Evolutionary conservation across 2,329 filamentous ascomycete species (phyloP).

Genomic region (Colletotrichum cordylinicola): DNA sequence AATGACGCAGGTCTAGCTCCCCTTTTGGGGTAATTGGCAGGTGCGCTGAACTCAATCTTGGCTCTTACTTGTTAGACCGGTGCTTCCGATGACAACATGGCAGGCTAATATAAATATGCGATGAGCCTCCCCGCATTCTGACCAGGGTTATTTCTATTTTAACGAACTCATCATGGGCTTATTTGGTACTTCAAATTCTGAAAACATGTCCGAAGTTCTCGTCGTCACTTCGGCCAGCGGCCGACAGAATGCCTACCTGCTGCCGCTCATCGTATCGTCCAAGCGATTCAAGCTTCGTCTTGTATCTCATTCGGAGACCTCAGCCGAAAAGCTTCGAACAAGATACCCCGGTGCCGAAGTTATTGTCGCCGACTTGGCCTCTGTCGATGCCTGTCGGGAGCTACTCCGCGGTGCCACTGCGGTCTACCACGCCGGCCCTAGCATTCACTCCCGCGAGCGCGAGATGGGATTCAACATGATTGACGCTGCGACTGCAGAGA

Average conservation of each 20-base stretch:
- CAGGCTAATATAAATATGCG: background rate
- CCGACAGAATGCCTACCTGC: background rate
- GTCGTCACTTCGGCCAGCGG: background rate
- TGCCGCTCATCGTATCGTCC: background rate
- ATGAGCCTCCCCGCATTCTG: background rate
- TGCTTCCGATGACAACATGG: background rate
- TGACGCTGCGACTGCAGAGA: background rate
- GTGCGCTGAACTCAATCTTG: background rate
- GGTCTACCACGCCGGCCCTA: background rate
- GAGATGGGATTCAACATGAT: conserved; percentile 4
- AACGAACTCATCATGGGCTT: background rate
- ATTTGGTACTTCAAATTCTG: background rate
- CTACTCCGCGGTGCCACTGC: background rate
- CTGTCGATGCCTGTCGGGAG: background rate
- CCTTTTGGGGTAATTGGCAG: background rate
- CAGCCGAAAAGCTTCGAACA: background rate
- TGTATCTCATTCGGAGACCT: background rate
- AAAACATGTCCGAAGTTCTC: background rate
- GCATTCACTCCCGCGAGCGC: background rate
- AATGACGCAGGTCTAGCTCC: background rate
- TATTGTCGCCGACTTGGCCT: background rate
- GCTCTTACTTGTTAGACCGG: background rate
- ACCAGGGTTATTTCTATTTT: too few relatives aligned
- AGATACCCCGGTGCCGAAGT: background rate
- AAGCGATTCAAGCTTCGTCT: background rate